Evolutionary conservation across 108 stramenopile species (phyloP).

Genomic region (Aurantiochytrium sp.): DNA sequence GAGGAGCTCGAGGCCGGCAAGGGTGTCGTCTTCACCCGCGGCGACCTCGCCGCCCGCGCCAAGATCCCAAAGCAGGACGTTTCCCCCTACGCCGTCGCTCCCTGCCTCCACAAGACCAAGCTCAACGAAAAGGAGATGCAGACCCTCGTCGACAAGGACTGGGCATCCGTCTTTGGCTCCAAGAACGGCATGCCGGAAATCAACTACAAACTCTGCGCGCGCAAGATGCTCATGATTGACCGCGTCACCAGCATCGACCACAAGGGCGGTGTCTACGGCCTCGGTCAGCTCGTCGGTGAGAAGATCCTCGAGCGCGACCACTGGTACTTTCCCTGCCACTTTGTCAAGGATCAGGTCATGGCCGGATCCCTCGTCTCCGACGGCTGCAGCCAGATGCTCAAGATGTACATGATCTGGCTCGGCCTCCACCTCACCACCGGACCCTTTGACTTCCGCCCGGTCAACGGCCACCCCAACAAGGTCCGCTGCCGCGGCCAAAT

Average conservation of each 20-base stretch:
- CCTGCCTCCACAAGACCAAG: not conserved
- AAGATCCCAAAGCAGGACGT: not conserved
- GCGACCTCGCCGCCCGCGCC: not conserved
- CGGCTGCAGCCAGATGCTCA: not conserved
- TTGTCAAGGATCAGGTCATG: not conserved
- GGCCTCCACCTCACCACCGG: not conserved
- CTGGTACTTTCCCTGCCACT: not conserved
- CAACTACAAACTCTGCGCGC: constrained; percentile 3
- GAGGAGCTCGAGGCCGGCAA: not conserved
- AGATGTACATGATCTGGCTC: constrained; percentile 4
- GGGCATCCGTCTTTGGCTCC: not conserved
- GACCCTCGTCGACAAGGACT: not conserved
- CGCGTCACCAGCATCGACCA: not conserved
- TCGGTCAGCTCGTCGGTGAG: not conserved
- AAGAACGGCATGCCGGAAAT: not conserved
- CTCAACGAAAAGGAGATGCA: not conserved
- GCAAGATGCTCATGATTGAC: not conserved
- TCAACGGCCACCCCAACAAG: constrained; percentile 2
- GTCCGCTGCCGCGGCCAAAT: not conserved
- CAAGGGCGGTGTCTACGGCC: not conserved
- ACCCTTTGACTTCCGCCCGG: not conserved
- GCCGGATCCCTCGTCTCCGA: not conserved
- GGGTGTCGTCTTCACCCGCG: not conserved
- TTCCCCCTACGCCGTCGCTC: not conserved
- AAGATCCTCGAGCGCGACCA: constrained; percentile 9